Evolutionary conservation across 345 rosid genomes (phyloP).

Genomic region (Odontarrhena argentea): DNA sequence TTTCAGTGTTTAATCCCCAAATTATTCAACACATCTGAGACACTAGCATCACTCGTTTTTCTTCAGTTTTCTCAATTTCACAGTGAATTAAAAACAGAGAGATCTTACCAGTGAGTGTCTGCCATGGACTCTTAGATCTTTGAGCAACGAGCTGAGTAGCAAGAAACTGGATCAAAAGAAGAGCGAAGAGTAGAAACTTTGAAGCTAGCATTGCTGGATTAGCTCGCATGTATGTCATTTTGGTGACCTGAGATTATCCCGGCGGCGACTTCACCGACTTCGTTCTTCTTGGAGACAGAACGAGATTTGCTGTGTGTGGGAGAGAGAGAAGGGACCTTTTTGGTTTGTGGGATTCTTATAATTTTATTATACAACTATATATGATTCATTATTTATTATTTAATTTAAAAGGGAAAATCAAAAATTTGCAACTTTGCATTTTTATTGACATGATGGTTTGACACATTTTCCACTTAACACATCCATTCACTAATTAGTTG

Average conservation of each 20-base stretch:
- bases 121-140: slow-evolving; percentile 63
- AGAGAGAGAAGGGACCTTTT: slow-evolving; percentile 26
- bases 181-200: slow-evolving; percentile 31
- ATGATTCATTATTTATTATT: slow-evolving; percentile 31
- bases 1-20: neutral
- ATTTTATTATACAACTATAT: slow-evolving; percentile 5
- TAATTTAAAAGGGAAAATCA: slow-evolving; percentile 2
- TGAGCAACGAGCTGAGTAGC: slow-evolving; percentile 57
- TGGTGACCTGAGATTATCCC: slow-evolving; percentile 21
- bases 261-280: slow-evolving; percentile 43
- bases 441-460: slow-evolving; percentile 1
- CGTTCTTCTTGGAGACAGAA: slow-evolving; percentile 17
- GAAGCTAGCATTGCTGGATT: slow-evolving; percentile 50
- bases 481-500: neutral
- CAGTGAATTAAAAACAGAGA: slow-evolving; percentile 18
- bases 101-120: slow-evolving; percentile 53
- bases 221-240: slow-evolving; percentile 36
- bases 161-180: slow-evolving; percentile 38
- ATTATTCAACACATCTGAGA: neutral
- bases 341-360: slow-evolving; percentile 17
- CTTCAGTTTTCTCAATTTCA: slow-evolving; percentile 1
- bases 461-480: slow-evolving; percentile 15
- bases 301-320: slow-evolving; percentile 32
- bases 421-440: neutral
- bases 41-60: neutral